Base-by-base conservation (phyloP, 345 rosid species). In the Crucihimalaya himalaica region DNA sequence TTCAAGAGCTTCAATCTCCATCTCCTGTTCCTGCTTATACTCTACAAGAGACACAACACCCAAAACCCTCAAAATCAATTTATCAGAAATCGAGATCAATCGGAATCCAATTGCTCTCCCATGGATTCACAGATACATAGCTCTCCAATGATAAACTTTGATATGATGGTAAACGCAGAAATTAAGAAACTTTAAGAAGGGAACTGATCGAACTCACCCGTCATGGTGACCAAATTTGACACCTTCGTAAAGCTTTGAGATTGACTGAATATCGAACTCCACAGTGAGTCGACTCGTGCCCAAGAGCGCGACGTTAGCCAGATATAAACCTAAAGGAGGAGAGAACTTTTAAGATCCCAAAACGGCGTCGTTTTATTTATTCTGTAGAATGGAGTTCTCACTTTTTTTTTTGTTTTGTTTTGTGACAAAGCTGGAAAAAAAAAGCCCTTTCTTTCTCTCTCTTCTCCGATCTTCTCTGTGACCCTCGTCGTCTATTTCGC, bases 1-100 rank as follows among this genome's bases (percentile, higher is more conserved):
- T 78, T 89, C 93, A 78, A 92, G 68, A 21, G 99, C 97, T 81
- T 95, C 97, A 27, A 95, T 90, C 81, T 95, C 97, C 97, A 95
- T 95, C 53, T 90, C 97, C 81, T 90, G 99, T 78, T 95, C 99
- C 81, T 81, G 87, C 66, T 34, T 83, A 65, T 92, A 71, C 65
- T 95, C 99, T 95, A 84, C 56, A 78, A 46, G 35, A 54, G 7
- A n/a, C 43, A 19, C 5, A 19, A 52, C 6, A 62, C 20, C 54
- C 62, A 10, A 10, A 8, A n/a, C 27, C 2, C 25, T 14, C 8
- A 18, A 45, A 50, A 27, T 62, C 47, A n/a, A 47, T 42, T 28
- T 8, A 21, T 21, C 34, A 47, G 35, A 29, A 51, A 59, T 59
- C 47, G 16, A 75, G 61, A 69, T 62, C 66, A 69, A 63, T 34